Conservation (phyloP, 2,329 filamentous ascomycete species). For the Fusarium phyllophilum region DNA sequence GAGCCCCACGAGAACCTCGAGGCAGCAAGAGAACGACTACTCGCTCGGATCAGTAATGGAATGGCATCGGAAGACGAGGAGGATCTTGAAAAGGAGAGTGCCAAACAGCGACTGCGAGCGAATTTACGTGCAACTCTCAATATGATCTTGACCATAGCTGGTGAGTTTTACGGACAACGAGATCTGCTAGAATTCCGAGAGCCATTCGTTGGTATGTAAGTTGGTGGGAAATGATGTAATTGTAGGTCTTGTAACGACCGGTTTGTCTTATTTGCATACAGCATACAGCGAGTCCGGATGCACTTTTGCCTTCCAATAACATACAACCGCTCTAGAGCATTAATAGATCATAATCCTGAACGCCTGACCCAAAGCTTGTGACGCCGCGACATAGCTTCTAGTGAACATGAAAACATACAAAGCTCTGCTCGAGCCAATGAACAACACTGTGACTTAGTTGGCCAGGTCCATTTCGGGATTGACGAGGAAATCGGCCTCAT, state of each 20-base stretch:
- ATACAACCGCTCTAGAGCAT: conserved; percentile 35
- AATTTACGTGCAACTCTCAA: conserved; percentile 80
- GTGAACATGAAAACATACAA: conserved; percentile 9
- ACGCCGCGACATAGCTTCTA: conserved; percentile 20
- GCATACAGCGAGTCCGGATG: conserved; percentile 24
- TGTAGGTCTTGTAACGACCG: conserved; percentile 22
- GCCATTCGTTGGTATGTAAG: conserved; percentile 62
- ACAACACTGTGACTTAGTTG: conserved; percentile 10
- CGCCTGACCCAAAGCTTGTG: conserved; percentile 36
- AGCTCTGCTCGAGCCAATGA: neutral
- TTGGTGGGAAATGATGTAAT: conserved; percentile 4
- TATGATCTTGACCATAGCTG: conserved; percentile 89
- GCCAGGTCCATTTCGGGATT: conserved; percentile 55
- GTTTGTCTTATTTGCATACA: conserved; percentile 23
- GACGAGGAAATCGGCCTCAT: conserved; percentile 74
- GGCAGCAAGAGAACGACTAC: conserved; percentile 59
- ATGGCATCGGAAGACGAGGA: conserved; percentile 40
- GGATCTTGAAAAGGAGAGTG: conserved; percentile 42
- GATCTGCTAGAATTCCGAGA: conserved; percentile 83
- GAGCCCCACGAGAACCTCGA: conserved; percentile 54
- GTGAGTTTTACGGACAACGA: conserved; percentile 88
- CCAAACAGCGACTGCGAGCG: conserved; percentile 51
- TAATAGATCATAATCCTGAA: conserved; percentile 18
- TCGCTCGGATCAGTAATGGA: conserved; percentile 55
- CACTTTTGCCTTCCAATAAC: conserved; percentile 16